A percentile compares a stretch with the other conserved stretches of the same genome.
These are phyloP conservation scores for Xylaria sp. DNA, from an alignment of 2,329 filamentous ascomycete species.

Conservation along the genomic window DNA sequence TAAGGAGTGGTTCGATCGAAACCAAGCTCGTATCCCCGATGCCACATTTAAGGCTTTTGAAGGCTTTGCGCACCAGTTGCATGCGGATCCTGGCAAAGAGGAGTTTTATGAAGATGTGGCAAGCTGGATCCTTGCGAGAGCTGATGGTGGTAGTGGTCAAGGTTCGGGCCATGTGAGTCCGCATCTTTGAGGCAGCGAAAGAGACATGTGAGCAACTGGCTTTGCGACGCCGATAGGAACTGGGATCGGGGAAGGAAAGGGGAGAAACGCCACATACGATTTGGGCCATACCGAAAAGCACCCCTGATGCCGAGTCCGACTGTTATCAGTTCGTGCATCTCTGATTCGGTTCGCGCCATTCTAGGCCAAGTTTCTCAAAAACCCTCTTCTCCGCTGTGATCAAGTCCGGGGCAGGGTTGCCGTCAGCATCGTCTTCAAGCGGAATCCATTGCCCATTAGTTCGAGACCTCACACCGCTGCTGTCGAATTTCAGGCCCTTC, in stretches of 20 bases:
- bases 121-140: constrained; percentile 58
- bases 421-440: constrained; percentile 46
- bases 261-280: background rate
- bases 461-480: constrained; percentile 71
- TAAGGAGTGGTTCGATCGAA: constrained; percentile 55
- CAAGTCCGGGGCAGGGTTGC: constrained; percentile 54
- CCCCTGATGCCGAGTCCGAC: background rate
- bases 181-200: constrained; percentile 19
- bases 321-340: constrained; percentile 51
- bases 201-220: background rate
- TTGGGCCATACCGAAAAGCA: background rate
- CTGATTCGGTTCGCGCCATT: constrained; percentile 60
- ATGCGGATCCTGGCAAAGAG: constrained; percentile 52
- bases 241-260: background rate
- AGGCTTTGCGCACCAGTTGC: constrained; percentile 72
- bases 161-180: constrained; percentile 13
- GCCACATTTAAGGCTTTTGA: constrained; percentile 68
- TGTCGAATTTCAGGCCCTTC: constrained; percentile 80
- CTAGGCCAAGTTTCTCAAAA: constrained; percentile 69
- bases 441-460: constrained; percentile 67
- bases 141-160: constrained; percentile 5
- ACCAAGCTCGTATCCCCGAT: constrained; percentile 53
- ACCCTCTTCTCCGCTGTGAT: constrained; percentile 72
- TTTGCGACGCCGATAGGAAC: background rate
- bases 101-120: constrained; percentile 55